A percentile compares a stretch with the other conserved stretches of the same genome.
Conservation (phyloP, 2,329 filamentous ascomycete species). For the Calycina herbarum region DNA sequence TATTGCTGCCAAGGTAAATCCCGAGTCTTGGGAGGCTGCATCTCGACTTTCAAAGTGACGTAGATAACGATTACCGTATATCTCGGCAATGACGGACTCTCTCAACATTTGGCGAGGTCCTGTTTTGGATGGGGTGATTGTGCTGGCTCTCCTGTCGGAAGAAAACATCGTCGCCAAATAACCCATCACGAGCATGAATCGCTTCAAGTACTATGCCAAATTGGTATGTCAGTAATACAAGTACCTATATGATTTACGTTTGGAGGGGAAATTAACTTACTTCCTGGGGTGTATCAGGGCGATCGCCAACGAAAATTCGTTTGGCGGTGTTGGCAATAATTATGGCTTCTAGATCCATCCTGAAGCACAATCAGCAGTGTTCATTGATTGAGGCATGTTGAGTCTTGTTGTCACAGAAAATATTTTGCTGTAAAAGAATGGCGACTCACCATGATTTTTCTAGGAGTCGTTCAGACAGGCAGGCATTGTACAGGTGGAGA, state of each 20-base stretch:
- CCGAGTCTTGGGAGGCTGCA: not conserved
- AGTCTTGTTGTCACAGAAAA: not conserved
- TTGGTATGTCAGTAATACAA: conserved; percentile 3
- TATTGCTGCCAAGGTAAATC: not conserved
- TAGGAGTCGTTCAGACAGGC: not conserved
- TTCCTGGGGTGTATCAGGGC: not conserved
- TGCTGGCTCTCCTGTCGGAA: not conserved
- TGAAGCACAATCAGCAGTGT: not conserved
- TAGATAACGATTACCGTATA: not conserved
- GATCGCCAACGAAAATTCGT: conserved; percentile 4
- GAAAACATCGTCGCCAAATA: conserved; percentile 9
- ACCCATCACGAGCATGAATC: conserved; percentile 10
- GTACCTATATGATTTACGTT: no score
- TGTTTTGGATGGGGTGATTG: not conserved
- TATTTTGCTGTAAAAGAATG: not conserved
- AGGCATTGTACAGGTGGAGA: conserved; percentile 16
- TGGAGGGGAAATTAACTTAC: no score
- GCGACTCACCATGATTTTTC: conserved; percentile 3
- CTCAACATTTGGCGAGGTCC: not conserved
- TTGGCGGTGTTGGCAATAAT: conserved; percentile 1
- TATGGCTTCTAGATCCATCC: conserved; percentile 10
- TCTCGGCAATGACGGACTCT: not conserved
- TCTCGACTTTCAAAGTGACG: not conserved
- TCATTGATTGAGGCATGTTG: not conserved
- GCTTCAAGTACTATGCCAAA: conserved; percentile 10